These are phyloP conservation scores for Epichloe uncinata DNA, from an alignment of 2,329 filamentous ascomycete species.

Conservation along the genomic window DNA sequence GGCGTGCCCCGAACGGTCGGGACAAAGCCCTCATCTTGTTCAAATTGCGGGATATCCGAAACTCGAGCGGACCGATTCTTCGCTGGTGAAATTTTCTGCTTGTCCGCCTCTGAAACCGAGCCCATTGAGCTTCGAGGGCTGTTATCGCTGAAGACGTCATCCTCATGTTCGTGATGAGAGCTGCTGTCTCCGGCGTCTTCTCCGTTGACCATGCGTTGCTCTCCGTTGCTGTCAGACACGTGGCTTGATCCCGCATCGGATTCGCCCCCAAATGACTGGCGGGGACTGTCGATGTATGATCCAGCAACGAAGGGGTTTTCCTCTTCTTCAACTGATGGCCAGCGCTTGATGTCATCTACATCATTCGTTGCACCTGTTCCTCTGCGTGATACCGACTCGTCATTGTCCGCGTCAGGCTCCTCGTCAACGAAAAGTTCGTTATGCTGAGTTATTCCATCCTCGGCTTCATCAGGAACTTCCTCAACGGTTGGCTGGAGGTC, in stretches of 20 bases:
- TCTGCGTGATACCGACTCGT: conserved; percentile 1
- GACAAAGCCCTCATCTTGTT: conserved; percentile 32
- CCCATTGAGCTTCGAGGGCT: conserved; percentile 44
- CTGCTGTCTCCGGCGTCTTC: conserved; percentile 28
- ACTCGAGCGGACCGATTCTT: conserved; percentile 26
- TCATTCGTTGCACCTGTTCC: conserved; percentile 11
- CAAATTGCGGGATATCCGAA: conserved; percentile 38
- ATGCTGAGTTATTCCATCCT: neutral
- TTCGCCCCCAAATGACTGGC: conserved; percentile 13
- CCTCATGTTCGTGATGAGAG: conserved; percentile 38
- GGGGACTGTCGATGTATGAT: conserved; percentile 10
- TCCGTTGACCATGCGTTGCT: conserved; percentile 5
- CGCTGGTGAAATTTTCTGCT: conserved; percentile 16
- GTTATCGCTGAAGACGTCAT: conserved; percentile 46
- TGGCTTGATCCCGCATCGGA: conserved; percentile 10
- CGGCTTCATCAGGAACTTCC: conserved; percentile 2
- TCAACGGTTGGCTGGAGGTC: conserved; percentile 2
- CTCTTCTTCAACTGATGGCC: conserved; percentile 21
- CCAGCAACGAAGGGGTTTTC: conserved; percentile 13
- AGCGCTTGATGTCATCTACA: conserved; percentile 16
- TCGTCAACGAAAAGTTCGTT: neutral
- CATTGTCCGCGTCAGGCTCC: neutral
- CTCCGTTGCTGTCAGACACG: conserved; percentile 8
- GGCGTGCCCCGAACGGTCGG: conserved; percentile 44
- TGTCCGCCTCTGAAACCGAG: conserved; percentile 29